phyloP scores from a whole-genome alignment of 306 rosid genomes.

The Styphnolobium japonicum region DNA sequence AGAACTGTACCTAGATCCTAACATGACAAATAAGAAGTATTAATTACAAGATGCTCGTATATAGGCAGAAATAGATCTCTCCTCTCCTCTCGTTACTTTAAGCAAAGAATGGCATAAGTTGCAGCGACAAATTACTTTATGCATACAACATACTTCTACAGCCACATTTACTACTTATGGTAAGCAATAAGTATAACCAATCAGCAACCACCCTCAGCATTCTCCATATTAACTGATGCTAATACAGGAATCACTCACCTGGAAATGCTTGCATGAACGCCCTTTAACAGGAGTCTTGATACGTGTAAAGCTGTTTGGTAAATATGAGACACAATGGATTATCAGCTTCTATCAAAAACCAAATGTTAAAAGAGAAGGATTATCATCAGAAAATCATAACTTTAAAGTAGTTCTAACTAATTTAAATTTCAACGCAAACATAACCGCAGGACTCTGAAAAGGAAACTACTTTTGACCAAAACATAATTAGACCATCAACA shows the following conservation, averaged over 20 bases:
- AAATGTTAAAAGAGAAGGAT: background rate
- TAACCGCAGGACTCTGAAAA: background rate
- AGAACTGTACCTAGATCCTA: background rate
- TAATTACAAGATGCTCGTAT: background rate
- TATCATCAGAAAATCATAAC: background rate
- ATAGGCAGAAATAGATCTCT: background rate
- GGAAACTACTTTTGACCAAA: background rate
- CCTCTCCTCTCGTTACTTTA: background rate
- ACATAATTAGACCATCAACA: background rate
- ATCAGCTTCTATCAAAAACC: background rate
- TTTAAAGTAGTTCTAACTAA: background rate
- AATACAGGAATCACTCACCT: constrained; percentile 48
- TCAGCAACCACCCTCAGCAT: constrained; percentile 10
- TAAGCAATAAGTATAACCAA: background rate
- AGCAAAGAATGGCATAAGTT: constrained; percentile 20
- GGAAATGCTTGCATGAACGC: constrained; percentile 79
- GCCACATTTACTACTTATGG: background rate
- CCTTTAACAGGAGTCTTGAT: constrained; percentile 93
- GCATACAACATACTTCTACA: background rate
- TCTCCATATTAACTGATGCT: constrained; percentile 21
- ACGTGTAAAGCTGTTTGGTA: constrained; percentile 61
- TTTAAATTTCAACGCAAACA: background rate
- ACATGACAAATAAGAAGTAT: background rate
- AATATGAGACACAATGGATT: constrained; percentile 24
- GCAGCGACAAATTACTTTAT: background rate